phyloP scores from a whole-genome alignment of 805 yeast genomes.

The Candida mattraensis region DNA sequence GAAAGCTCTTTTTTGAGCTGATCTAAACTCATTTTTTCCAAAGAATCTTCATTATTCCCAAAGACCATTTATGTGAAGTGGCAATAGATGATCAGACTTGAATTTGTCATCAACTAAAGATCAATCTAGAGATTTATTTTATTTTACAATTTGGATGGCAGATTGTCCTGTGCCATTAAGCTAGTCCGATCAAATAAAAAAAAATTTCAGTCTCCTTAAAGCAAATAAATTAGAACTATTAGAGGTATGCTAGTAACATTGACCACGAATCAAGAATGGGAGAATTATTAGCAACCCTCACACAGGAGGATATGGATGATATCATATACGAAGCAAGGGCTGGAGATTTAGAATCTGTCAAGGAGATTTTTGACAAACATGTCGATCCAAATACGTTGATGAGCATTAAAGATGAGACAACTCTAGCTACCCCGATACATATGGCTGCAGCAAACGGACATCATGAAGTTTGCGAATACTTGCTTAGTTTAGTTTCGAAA shows the following conservation, averaged over 20 bases:
- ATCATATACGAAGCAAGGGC: constrained; percentile 81
- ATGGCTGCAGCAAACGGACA: constrained; percentile 98
- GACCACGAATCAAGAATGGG: constrained; percentile 27
- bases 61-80: neutral
- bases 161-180: constrained; percentile 4
- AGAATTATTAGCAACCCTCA: constrained; percentile 30
- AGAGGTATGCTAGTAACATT: no score
- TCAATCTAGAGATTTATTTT: no score
- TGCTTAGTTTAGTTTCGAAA: constrained; percentile 49
- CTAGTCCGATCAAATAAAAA: no score
- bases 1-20: constrained; percentile 24
- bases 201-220: constrained; percentile 3
- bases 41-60: constrained; percentile 5
- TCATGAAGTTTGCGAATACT: constrained; percentile 58
- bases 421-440: constrained; percentile 78
- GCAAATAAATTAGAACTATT: constrained; percentile 1
- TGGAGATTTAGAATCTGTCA: constrained; percentile 79
- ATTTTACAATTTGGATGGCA: constrained; percentile 2
- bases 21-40: constrained; percentile 14
- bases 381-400: constrained; percentile 44
- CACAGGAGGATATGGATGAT: constrained; percentile 80
- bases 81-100: neutral
- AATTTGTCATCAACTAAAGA: constrained; percentile 1
- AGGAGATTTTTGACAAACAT: constrained; percentile 60
- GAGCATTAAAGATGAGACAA: constrained; percentile 58